These are phyloP conservation scores for Verticillium nubilum DNA, from an alignment of 2,329 filamentous ascomycete genomes.

Conservation along the genomic window DNA sequence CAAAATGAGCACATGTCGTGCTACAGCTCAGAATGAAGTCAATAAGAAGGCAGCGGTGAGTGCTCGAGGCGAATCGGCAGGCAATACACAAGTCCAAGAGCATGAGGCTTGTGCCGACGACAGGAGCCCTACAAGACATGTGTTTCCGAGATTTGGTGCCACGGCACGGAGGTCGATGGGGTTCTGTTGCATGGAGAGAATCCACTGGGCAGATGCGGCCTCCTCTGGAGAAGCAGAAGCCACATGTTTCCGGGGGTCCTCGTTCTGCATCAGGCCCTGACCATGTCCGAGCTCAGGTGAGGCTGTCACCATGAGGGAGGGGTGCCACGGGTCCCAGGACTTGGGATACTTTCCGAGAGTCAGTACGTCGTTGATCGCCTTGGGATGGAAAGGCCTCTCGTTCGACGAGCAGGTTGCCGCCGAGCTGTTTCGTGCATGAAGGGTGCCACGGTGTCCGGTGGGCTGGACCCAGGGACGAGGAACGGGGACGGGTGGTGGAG, in stretches of 20 bases:
- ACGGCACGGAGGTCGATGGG: background rate
- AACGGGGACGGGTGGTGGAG: background rate
- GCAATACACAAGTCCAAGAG: background rate
- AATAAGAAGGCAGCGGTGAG: background rate
- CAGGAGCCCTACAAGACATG: background rate
- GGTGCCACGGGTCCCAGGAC: background rate
- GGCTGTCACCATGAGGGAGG: background rate
- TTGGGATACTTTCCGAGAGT: background rate
- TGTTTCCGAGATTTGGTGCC: background rate
- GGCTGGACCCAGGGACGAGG: background rate
- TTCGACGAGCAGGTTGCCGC: background rate
- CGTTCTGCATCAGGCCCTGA: too few species aligned
- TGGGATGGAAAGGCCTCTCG: background rate
- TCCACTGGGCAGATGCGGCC: too few species aligned
- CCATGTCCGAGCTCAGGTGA: background rate
- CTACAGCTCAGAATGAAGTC: background rate
- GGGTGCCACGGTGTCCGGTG: background rate
- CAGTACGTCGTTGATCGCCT: background rate
- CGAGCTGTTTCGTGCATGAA: background rate
- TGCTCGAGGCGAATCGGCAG: background rate
- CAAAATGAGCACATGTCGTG: background rate
- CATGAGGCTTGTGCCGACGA: background rate
- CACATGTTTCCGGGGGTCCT: too few species aligned
- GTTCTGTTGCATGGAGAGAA: background rate
- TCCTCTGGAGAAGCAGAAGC: too few species aligned